Conservation (phyloP, 352 stramenopile genomes). For the Phytophthora tubulina region DNA sequence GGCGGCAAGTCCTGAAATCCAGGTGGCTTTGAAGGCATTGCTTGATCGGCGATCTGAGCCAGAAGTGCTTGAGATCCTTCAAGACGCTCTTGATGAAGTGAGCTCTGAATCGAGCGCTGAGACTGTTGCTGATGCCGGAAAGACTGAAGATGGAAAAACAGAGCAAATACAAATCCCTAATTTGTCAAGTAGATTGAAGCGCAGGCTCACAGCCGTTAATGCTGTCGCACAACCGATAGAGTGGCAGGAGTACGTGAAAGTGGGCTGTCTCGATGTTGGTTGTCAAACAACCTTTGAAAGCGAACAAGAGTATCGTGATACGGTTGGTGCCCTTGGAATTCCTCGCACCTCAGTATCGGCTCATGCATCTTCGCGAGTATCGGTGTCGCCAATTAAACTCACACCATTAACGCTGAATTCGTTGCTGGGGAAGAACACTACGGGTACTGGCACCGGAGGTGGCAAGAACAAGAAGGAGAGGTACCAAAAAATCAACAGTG, state of each 20-base stretch:
- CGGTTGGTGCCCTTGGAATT: background rate
- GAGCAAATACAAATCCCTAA: slow-evolving; percentile 1
- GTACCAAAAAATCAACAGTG: slow-evolving; percentile 81
- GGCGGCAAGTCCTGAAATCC: slow-evolving; percentile 26
- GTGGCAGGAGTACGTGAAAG: slow-evolving; percentile 68
- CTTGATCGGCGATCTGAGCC: slow-evolving; percentile 49
- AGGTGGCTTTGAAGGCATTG: slow-evolving; percentile 51
- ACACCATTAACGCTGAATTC: slow-evolving; percentile 60
- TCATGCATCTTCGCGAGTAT: slow-evolving; percentile 11
- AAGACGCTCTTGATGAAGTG: slow-evolving; percentile 17
- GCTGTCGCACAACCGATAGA: slow-evolving; percentile 71
- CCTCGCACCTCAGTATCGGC: background rate
- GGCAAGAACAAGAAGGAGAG: slow-evolving; percentile 61
- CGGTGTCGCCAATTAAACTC: slow-evolving; percentile 29
- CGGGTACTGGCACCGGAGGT: background rate
- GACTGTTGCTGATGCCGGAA: background rate
- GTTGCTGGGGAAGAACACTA: slow-evolving; percentile 49
- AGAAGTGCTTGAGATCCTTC: slow-evolving; percentile 54
- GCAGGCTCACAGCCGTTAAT: slow-evolving; percentile 64
- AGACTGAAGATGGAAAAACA: background rate
- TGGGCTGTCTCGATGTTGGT: slow-evolving; percentile 53
- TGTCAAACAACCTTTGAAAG: slow-evolving; percentile 60
- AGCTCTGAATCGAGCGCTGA: background rate
- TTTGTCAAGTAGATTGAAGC: slow-evolving; percentile 35
- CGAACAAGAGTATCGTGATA: slow-evolving; percentile 19